phyloP scores from a whole-genome alignment of 768 basidiomycete genomes.

The Lyophyllum atratum region DNA sequence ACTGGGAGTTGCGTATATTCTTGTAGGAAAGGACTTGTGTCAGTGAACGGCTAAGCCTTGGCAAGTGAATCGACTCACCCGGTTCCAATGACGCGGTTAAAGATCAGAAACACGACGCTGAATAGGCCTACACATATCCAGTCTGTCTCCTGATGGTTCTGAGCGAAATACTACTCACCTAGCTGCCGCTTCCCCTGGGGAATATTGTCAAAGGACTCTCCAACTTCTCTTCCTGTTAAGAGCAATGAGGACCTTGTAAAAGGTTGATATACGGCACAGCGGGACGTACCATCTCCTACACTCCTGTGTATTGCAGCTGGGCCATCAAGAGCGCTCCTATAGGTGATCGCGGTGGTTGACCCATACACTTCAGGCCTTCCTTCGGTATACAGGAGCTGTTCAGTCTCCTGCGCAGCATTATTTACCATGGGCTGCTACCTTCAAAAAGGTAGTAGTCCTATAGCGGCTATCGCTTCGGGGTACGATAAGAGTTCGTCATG shows the following conservation, averaged over 20 bases:
- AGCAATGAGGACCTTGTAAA: not conserved
- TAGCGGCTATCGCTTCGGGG: not conserved
- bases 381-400: not conserved
- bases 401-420: not conserved
- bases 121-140: conserved; percentile 36
- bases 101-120: conserved; percentile 66
- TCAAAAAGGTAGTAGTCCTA: not conserved
- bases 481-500: not conserved
- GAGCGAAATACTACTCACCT: not conserved
- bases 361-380: not conserved
- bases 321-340: conserved; percentile 5
- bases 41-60: not conserved
- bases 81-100: conserved; percentile 76
- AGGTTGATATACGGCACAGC: too few species aligned
- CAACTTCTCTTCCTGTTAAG: conserved; percentile 7
- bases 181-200: conserved; percentile 17
- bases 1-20: conserved; percentile 73
- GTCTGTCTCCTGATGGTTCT: not conserved
- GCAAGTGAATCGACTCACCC: conserved; percentile 42
- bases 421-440: not conserved
- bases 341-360: too few species aligned
- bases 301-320: conserved; percentile 9
- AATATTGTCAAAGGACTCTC: conserved; percentile 20
- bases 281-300: conserved; percentile 8
- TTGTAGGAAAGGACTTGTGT: conserved; percentile 23